Evolutionary conservation across 2,329 filamentous ascomycete genomes (phyloP).

Genomic region (Alternaria gaisen): DNA sequence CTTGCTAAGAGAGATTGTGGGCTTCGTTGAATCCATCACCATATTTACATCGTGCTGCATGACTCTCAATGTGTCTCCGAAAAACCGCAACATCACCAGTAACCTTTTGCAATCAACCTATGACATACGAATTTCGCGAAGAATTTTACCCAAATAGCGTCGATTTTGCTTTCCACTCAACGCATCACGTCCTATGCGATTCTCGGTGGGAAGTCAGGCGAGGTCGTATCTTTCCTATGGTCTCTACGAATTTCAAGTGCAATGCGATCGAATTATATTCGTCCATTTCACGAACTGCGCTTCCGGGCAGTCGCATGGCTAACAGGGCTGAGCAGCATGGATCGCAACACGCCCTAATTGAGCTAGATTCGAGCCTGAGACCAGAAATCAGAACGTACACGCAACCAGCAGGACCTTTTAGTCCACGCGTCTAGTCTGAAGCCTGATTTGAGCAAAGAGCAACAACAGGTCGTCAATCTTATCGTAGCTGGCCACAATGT

Average conservation of each 20-base stretch:
- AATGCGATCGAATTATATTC: not conserved
- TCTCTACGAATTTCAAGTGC: not conserved
- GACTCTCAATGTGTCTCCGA: not conserved
- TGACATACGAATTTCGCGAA: not conserved
- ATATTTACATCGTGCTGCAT: not conserved
- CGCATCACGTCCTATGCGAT: not conserved
- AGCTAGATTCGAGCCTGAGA: not conserved
- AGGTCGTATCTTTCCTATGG: too few relatives aligned
- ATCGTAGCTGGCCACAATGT: slow-evolving; percentile 65
- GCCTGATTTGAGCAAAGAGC: slow-evolving; percentile 53
- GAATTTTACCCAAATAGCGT: not conserved
- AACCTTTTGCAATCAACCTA: not conserved
- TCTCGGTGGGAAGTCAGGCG: not conserved
- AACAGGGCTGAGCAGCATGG: not conserved
- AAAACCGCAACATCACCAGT: not conserved
- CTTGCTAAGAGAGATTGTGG: not conserved
- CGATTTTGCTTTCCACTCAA: not conserved
- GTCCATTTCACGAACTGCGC: not conserved
- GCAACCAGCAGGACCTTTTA: not conserved
- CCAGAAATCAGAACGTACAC: not conserved
- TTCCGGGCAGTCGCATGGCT: not conserved
- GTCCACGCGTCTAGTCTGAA: not conserved
- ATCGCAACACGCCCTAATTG: not conserved
- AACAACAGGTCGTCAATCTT: slow-evolving; percentile 59
- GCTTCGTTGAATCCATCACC: not conserved